These are phyloP conservation scores for Tolypocladium paradoxum DNA, from an alignment of 2,329 filamentous ascomycete species.

Conservation along the genomic window DNA sequence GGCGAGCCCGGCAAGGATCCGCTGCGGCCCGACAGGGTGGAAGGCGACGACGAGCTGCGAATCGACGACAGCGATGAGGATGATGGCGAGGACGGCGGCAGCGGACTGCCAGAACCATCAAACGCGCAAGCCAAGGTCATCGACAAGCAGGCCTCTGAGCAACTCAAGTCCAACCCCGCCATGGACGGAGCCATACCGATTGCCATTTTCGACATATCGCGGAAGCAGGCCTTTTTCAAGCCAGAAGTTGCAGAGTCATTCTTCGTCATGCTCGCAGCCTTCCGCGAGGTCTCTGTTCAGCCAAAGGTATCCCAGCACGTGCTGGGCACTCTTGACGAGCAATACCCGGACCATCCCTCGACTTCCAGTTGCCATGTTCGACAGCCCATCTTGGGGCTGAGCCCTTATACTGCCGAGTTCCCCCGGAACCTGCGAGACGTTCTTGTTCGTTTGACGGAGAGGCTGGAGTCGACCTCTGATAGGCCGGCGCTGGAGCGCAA, in stretches of 20 bases:
- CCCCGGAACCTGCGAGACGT: slow-evolving; percentile 58
- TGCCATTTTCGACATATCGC: slow-evolving; percentile 80
- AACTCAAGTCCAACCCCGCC: slow-evolving; percentile 66
- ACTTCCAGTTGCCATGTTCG: slow-evolving; percentile 63
- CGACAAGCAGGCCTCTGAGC: slow-evolving; percentile 31
- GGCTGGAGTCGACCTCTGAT: slow-evolving; percentile 33
- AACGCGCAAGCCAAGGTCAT: slow-evolving; percentile 31
- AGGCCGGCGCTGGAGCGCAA: slow-evolving; percentile 35
- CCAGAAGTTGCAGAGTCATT: slow-evolving; percentile 60
- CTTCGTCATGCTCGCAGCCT: slow-evolving; percentile 68
- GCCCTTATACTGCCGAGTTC: slow-evolving; percentile 56
- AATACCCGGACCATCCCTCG: slow-evolving; percentile 48
- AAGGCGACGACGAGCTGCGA: slow-evolving; percentile 37
- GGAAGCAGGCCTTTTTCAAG: slow-evolving; percentile 64
- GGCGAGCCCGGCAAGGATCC: slow-evolving; percentile 35
- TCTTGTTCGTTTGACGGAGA: slow-evolving; percentile 49
- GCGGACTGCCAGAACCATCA: slow-evolving; percentile 34
- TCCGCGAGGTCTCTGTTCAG: slow-evolving; percentile 54
- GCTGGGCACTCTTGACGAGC: slow-evolving; percentile 49
- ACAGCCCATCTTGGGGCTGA: slow-evolving; percentile 57
- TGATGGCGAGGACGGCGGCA: slow-evolving; percentile 33
- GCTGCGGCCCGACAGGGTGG: slow-evolving; percentile 34
- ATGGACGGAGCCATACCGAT: slow-evolving; percentile 88
- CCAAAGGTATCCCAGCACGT: slow-evolving; percentile 63
- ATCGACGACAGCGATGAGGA: slow-evolving; percentile 33